Conservation (phyloP, 2,329 filamentous ascomycete genomes). For the Botrytis deweyae region DNA sequence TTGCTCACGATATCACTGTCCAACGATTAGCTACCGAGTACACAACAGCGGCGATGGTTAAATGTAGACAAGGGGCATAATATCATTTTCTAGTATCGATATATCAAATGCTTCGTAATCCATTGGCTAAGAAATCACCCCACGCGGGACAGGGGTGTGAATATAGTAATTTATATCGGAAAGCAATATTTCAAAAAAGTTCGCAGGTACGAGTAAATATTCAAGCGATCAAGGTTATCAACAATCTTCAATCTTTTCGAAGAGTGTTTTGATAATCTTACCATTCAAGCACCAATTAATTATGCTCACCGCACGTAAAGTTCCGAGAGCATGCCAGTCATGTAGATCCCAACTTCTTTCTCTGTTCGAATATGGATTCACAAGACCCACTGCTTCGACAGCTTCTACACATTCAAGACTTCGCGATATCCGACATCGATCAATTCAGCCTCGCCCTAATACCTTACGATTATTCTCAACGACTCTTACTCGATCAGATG, state of each 20-base stretch:
- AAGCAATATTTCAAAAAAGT: neutral
- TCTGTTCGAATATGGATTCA: slow-evolving; percentile 41
- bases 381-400: slow-evolving; percentile 25
- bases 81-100: neutral
- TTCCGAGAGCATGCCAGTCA: slow-evolving; percentile 38
- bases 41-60: neutral
- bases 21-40: neutral
- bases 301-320: slow-evolving; percentile 37
- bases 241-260: neutral
- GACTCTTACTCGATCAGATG: slow-evolving; percentile 23
- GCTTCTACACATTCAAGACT: slow-evolving; percentile 15
- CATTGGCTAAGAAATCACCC: neutral
- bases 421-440: slow-evolving; percentile 23
- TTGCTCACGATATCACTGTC: neutral
- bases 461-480: slow-evolving; percentile 30
- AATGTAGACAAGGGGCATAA: neutral
- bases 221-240: neutral
- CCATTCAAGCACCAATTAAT: neutral
- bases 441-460: slow-evolving; percentile 21
- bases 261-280: neutral
- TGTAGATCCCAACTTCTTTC: slow-evolving; percentile 40
- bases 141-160: neutral
- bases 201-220: neutral
- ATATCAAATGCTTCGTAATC: slow-evolving; percentile 14
- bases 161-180: neutral